Conservation (phyloP, 225 moss, liverwort and hornwort species). For the Physcomitrium patens region DNA sequence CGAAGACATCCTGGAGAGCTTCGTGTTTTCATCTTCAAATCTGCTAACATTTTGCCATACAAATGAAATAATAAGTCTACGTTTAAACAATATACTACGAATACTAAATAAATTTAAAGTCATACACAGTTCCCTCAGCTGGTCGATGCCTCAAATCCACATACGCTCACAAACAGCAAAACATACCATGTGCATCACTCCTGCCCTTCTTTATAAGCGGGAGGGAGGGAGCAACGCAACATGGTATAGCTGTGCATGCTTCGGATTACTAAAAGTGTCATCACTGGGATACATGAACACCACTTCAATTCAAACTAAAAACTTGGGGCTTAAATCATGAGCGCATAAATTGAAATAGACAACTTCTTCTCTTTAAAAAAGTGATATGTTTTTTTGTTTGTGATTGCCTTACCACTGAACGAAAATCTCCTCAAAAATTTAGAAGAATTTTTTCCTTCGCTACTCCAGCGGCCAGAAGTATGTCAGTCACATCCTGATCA, state of each 20-base stretch:
- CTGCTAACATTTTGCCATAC: slow-evolving; percentile 31
- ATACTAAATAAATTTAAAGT: neutral
- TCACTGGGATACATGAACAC: slow-evolving; percentile 42
- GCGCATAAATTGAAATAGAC: neutral
- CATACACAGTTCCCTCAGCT: slow-evolving; percentile 41
- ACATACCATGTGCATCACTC: slow-evolving; percentile 28
- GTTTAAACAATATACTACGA: neutral
- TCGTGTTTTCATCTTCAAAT: slow-evolving; percentile 29
- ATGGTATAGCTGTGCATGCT: slow-evolving; percentile 48
- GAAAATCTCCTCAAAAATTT: slow-evolving; percentile 58
- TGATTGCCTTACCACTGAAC: slow-evolving; percentile 27
- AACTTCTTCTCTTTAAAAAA: neutral
- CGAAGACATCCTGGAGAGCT: slow-evolving; percentile 20
- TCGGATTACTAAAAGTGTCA: slow-evolving; percentile 62
- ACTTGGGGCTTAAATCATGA: neutral
- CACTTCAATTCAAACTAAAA: neutral
- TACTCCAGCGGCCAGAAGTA: slow-evolving; percentile 79
- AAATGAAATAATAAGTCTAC: neutral
- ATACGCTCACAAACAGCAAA: slow-evolving; percentile 45
- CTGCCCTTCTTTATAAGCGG: slow-evolving; percentile 32
- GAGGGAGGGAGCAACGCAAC: slow-evolving; percentile 48
- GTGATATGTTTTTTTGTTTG: no score
- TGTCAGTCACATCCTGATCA: slow-evolving; percentile 83
- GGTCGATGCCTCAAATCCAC: slow-evolving; percentile 49
- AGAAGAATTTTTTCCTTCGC: slow-evolving; percentile 78